Evolutionary conservation across 1,284 basidiomycete species (phyloP).

Genomic region (Puccinia polysora): DNA sequence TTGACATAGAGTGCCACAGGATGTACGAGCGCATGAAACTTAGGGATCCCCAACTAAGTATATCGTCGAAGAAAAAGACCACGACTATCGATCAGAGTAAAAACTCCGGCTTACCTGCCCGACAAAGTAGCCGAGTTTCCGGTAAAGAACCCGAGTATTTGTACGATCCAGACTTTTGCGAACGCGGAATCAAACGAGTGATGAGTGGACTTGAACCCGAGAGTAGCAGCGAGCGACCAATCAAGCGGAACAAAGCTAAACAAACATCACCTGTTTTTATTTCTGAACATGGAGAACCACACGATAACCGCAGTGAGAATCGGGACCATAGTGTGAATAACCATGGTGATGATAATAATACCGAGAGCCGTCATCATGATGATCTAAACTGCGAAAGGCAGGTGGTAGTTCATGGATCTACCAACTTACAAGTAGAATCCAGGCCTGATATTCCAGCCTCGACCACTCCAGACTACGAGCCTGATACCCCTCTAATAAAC

Average conservation of each 20-base stretch:
- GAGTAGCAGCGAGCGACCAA: slow-evolving; percentile 13
- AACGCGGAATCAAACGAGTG: slow-evolving; percentile 36
- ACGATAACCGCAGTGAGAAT: neutral
- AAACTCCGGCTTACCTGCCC: slow-evolving; percentile 58
- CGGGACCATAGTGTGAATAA: neutral
- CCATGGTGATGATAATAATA: neutral
- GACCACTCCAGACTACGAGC: slow-evolving; percentile 32
- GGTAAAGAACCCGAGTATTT: slow-evolving; percentile 64
- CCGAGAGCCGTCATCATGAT: neutral
- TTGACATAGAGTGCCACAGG: slow-evolving; percentile 76
- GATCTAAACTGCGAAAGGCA: neutral
- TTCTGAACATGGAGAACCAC: neutral
- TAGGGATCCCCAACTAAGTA: slow-evolving; percentile 62
- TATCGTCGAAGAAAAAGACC: slow-evolving; percentile 57
- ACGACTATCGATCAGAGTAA: slow-evolving; percentile 57
- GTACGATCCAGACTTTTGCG: slow-evolving; percentile 44
- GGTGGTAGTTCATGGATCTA: neutral
- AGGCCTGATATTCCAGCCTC: slow-evolving; percentile 8
- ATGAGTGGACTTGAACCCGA: slow-evolving; percentile 8
- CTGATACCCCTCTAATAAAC: neutral
- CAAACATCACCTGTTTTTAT: neutral
- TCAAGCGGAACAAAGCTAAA: slow-evolving; percentile 16
- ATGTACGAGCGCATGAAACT: slow-evolving; percentile 76
- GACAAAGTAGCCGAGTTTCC: slow-evolving; percentile 63
- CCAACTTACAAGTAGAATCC: neutral